Conservation (phyloP, 225 moss, liverwort and hornwort species). For the Sphagnum contortum region DNA sequence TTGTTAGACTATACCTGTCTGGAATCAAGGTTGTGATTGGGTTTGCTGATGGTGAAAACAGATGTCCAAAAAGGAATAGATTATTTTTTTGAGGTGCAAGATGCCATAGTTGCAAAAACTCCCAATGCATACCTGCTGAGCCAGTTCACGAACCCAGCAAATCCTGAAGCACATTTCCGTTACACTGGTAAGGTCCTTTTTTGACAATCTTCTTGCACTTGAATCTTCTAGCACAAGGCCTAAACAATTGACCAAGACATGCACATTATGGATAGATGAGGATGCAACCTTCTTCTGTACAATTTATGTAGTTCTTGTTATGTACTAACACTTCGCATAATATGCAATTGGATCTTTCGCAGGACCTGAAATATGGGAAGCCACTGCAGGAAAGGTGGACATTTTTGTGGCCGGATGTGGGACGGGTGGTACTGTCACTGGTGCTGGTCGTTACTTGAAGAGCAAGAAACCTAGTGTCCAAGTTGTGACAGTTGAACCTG, state of each 20-base stretch:
- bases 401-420: slow-evolving; percentile 60
- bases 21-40: not conserved
- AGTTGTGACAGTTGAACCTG: slow-evolving; percentile 69
- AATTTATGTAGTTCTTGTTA: too few species aligned
- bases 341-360: not conserved
- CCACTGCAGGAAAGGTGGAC: slow-evolving; percentile 75
- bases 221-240: too few species aligned
- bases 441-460: slow-evolving; percentile 65
- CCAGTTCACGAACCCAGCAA: slow-evolving; percentile 64
- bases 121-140: slow-evolving; percentile 49
- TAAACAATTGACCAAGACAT: too few species aligned
- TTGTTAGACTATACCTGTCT: not conserved
- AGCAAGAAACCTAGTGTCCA: slow-evolving; percentile 53
- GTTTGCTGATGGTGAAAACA: slow-evolving; percentile 22
- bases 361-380: slow-evolving; percentile 82
- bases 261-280: too few species aligned
- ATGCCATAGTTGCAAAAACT: slow-evolving; percentile 38
- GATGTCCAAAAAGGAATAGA: slow-evolving; percentile 27
- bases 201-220: not conserved
- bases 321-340: too few species aligned
- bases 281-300: too few species aligned
- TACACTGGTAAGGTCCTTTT: slow-evolving; percentile 31
- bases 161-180: slow-evolving; percentile 57
- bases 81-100: slow-evolving; percentile 26
- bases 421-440: slow-evolving; percentile 71